A percentile compares a stretch with the other conserved stretches of the same genome.
These are phyloP conservation scores for Gossypium rotundifolium DNA, from an alignment of 345 rosid genomes.

Conservation along the genomic window DNA sequence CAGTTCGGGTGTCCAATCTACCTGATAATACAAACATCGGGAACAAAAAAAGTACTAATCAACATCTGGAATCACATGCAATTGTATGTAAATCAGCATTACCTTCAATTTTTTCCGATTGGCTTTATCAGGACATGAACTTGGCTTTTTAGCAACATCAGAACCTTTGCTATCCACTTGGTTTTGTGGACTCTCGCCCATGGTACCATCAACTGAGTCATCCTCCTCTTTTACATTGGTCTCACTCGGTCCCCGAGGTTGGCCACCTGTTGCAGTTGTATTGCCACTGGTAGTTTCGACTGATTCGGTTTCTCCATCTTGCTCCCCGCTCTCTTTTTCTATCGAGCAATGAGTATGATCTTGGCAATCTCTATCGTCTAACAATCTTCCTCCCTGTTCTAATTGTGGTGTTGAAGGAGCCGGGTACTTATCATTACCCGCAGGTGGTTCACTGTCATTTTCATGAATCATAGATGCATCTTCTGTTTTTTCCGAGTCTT, in stretches of 20 bases:
- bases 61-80: not conserved
- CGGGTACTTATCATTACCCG: constrained; percentile 46
- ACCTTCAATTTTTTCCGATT: constrained; percentile 67
- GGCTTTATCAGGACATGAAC: constrained; percentile 31
- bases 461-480: constrained; percentile 25
- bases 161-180: constrained; percentile 24
- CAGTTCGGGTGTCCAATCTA: constrained; percentile 90
- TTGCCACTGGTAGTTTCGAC: constrained; percentile 64
- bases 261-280: constrained; percentile 21
- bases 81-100: not conserved
- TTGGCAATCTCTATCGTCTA: constrained; percentile 64
- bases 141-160: constrained; percentile 19
- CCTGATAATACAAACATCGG: constrained; percentile 36
- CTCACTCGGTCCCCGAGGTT: constrained; percentile 18
- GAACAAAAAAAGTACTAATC: not conserved
- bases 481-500: constrained; percentile 21
- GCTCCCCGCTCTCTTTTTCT: constrained; percentile 57
- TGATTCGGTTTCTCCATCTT: constrained; percentile 70
- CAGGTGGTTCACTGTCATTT: constrained; percentile 29
- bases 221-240: constrained; percentile 42
- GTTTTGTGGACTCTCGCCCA: constrained; percentile 24
- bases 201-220: constrained; percentile 30
- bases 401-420: constrained; percentile 90
- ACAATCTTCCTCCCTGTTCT: constrained; percentile 42
- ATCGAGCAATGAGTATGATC: constrained; percentile 46